Evolutionary conservation across 2,329 filamentous ascomycete species (phyloP), one percentile per base, ranked within the genome.

Genomic region (Emydomyces testavorans): DNA sequence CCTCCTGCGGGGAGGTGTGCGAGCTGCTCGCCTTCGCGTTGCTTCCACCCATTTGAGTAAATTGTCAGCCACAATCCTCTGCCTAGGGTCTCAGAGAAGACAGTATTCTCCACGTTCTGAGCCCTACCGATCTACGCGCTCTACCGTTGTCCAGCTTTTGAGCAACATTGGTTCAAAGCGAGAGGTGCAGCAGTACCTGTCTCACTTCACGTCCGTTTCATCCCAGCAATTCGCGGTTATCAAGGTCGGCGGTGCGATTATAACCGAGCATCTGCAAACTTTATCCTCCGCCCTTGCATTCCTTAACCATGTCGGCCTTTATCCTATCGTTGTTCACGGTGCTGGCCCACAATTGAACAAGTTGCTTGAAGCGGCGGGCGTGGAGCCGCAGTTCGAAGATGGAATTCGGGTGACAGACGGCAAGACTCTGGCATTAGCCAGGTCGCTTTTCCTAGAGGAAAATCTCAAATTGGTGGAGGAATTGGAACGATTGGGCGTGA

Each of bases 151-250:
- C 61, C 86, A 90, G 71, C 78, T 94, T 51, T 76, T 96, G 57
- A 94, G 87, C 72, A 94, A 90, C 70, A 93, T 96, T 65, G 90
- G 88, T 53, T 94, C 88, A 54, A 94, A 93, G 77, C 77, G 90
- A 52, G 90, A 98, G 72, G 87, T 93, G 54, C 86, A 95, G 73
- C 90, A 96, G 69, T 96, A 96, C 68, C 81, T 96, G 51, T 92
- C 89, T 56, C 88, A 96, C 65, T 98, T 98, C 75, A 92, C 84
- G 57, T 94, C 89, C 28, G 89, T 95, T 53, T 92, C 88, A 37
- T 94, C 88, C 29, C 89, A 96, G 71, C 88, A 94, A 63, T 98
- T 96, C 66, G 90, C 89, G 56, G 90, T 98, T 41, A 94, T 98
- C 69, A 98, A 98, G 74, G 90, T 96, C 48, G 92, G 90, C 53